phyloP scores from a whole-genome alignment of 495 filamentous ascomycete species.

The Polyplosphaeria fusca region DNA sequence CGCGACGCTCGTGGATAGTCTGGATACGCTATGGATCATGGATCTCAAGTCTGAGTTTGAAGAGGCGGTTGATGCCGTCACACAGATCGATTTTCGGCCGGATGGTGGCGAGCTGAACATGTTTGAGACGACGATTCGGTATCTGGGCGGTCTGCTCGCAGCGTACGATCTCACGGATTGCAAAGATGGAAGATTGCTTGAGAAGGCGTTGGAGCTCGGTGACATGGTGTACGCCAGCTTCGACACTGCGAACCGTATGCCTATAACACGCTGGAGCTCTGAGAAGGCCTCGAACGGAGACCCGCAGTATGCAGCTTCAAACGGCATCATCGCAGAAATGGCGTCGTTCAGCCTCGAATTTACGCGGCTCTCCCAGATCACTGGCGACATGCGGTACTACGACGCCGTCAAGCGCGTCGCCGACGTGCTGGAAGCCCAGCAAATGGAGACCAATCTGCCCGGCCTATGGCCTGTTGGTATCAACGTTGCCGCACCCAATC shows the following conservation, averaged over 20 bases:
- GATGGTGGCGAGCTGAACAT: constrained; percentile 36
- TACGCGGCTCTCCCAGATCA: constrained; percentile 41
- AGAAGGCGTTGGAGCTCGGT: constrained; percentile 41
- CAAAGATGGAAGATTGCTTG: constrained; percentile 35
- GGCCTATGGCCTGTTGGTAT: constrained; percentile 43
- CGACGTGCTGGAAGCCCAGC: constrained; percentile 35
- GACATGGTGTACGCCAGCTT: constrained; percentile 43
- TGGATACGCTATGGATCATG: constrained; percentile 44
- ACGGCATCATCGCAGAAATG: constrained; percentile 45
- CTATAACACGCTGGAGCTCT: constrained; percentile 54
- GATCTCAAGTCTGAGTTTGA: constrained; percentile 39
- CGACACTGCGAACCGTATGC: constrained; percentile 43
- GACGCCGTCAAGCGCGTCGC: constrained; percentile 38
- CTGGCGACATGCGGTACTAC: constrained; percentile 41
- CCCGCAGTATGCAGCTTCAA: constrained; percentile 44
- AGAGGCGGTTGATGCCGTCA: constrained; percentile 35
- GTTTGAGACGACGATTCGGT: constrained; percentile 44
- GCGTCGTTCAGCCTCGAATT: constrained; percentile 43
- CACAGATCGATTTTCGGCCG: constrained; percentile 40
- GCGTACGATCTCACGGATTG: constrained; percentile 41
- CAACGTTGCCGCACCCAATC: constrained; percentile 44
- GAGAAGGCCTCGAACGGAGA: constrained; percentile 36
- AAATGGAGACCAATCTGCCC: constrained; percentile 40
- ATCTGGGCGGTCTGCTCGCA: constrained; percentile 40
- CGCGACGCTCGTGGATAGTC: constrained; percentile 40